These are phyloP conservation scores for Sugiyamaella pinicola DNA, from an alignment of 1,139 yeast species.

Conservation along the genomic window DNA sequence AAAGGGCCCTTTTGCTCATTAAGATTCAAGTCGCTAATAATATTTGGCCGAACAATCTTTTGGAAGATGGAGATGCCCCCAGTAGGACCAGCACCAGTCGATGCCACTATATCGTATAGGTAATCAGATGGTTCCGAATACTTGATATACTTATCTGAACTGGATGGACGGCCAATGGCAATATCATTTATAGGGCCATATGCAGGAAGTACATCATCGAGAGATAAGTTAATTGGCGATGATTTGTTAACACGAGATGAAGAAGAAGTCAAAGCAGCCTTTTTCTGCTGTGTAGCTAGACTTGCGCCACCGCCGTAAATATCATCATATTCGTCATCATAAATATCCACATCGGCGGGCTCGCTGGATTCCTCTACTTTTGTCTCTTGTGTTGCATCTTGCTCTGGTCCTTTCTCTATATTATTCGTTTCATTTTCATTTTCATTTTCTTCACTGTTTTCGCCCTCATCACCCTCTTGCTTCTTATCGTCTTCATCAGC, in stretches of 20 bases:
- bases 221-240: conserved; percentile 25
- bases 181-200: conserved; percentile 77
- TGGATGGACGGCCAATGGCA: conserved; percentile 62
- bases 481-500: conserved; percentile 39
- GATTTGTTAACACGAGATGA: conserved; percentile 1
- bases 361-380: conserved; percentile 16
- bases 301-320: conserved; percentile 39
- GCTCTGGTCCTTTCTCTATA: not conserved
- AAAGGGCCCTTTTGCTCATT: conserved; percentile 27
- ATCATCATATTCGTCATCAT: conserved; percentile 47
- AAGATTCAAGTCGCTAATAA: conserved; percentile 77
- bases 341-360: conserved; percentile 38
- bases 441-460: conserved; percentile 3
- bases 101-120: conserved; percentile 59
- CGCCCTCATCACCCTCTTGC: too few relatives aligned
- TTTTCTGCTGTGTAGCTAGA: conserved; percentile 5
- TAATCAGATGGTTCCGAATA: conserved; percentile 5
- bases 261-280: conserved; percentile 2
- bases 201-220: conserved; percentile 59
- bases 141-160: conserved; percentile 33
- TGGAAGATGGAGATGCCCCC: conserved; percentile 65
- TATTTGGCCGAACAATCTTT: conserved; percentile 72
- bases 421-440: not conserved
- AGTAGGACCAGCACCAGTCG: conserved; percentile 64
- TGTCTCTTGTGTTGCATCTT: conserved; percentile 19